phyloP scores from a whole-genome alignment of 148 eudicot genomes.

The Arctostaphylos glauca region DNA sequence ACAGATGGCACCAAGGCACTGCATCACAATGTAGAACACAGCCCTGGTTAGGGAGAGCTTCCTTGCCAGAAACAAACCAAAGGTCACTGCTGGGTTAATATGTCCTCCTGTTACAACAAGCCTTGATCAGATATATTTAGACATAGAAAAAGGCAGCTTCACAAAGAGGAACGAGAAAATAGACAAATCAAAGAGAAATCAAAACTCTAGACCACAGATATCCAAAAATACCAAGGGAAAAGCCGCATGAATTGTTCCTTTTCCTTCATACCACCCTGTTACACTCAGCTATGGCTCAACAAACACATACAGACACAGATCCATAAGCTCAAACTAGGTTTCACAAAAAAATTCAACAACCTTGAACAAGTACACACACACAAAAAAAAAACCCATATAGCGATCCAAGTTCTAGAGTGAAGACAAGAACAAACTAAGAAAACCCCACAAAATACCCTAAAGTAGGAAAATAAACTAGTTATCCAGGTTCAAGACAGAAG shows the following conservation, averaged over 20 bases:
- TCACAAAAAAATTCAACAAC: not conserved
- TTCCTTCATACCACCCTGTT: not conserved
- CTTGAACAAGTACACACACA: not conserved
- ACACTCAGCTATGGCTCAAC: not conserved
- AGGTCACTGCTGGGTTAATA: slow-evolving; percentile 52
- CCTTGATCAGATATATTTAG: not conserved
- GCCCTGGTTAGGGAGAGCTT: slow-evolving; percentile 49
- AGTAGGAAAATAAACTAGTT: not conserved
- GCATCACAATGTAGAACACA: slow-evolving; percentile 52
- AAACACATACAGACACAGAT: not conserved
- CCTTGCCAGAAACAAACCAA: slow-evolving; percentile 45
- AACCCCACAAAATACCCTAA: not conserved
- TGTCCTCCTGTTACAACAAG: slow-evolving; percentile 40
- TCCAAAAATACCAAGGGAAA: not conserved
- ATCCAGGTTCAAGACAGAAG: not conserved
- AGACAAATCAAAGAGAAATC: not conserved
- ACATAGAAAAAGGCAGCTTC: not conserved
- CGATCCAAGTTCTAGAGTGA: not conserved
- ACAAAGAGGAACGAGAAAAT: not conserved
- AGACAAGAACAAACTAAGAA: slow-evolving; percentile 4
- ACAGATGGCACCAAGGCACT: slow-evolving; percentile 46
- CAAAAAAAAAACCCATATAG: not conserved
- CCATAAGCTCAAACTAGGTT: not conserved
- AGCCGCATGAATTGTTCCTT: not conserved
- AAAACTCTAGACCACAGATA: not conserved